Base-by-base conservation (phyloP, 306 rosid genomes). In the Quercus parvula region DNA sequence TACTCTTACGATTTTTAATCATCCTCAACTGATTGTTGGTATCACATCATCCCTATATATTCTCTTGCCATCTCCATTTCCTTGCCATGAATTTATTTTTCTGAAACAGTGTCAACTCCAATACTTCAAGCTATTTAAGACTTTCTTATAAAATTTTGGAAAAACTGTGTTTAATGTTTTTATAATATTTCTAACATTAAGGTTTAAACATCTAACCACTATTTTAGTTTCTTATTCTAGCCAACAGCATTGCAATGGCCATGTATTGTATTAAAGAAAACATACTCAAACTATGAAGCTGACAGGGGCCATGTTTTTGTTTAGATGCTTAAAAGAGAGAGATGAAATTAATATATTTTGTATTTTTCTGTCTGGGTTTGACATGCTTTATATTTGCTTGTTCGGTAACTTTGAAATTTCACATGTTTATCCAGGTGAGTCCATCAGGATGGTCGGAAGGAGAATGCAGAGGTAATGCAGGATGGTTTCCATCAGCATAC, bases 381-480 rank as follows among this genome's bases (percentile, higher is more conserved):
- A 66, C 46, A 17, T 19, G 15, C 51, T 2, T 57, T 57, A 57
- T 28, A 66, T 28, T 6, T 22, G 33, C 17, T 76, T 28, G 54
- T 18, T 71, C 70, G 15, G 35, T 73, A 70, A 70, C 76, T 56
- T 81, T 58, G 30, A 63, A 76, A 78, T 59, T 58, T 79, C 52
- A 51, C 51, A 35, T 75, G 75, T 63, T 80, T 74, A 44, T 64
- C 2, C 91, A 95, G 98, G 93, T 91, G 83, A 93, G 73, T 70
- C 70, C 86, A 64, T 61, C 97, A 57, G 99, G 99, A 59, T 95
- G 99, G 99, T 88, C 99, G 46, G 99, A 95, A 89, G 99, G 99
- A 73, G 98, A 95, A 86, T 93, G 94, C 88, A 91, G 87, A 41
- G 98, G 99, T 27, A 85, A 76, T 73, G 92, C 89, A 8, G 99